Conservation (phyloP, 495 filamentous ascomycete species). For the Neurospora sp. region DNA sequence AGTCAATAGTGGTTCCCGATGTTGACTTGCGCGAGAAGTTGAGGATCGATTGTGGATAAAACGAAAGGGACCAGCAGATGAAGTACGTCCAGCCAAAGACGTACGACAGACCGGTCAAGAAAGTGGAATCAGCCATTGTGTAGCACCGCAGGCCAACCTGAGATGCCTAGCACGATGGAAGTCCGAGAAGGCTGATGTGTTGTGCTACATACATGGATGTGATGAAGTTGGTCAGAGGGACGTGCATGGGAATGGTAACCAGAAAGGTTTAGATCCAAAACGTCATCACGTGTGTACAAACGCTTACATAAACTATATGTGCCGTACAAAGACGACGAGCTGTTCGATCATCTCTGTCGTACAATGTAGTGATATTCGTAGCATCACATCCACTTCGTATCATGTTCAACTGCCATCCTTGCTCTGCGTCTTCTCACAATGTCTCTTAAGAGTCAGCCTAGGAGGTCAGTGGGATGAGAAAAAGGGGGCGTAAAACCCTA, state of each 20-base stretch:
- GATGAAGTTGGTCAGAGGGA: not conserved
- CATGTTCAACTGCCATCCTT: not conserved
- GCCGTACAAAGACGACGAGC: not conserved
- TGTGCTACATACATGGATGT: not conserved
- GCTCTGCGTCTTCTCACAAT: not conserved
- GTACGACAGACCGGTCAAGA: constrained; percentile 33
- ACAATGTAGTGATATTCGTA: not conserved
- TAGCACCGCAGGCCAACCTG: not conserved
- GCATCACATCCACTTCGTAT: not conserved
- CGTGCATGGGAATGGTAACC: not conserved
- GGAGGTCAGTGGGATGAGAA: not conserved
- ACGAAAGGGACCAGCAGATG: constrained; percentile 74
- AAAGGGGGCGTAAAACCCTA: not conserved
- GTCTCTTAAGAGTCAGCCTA: not conserved
- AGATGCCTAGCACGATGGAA: not conserved
- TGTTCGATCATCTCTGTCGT: not conserved
- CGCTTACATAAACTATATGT: not conserved
- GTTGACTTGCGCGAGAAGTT: constrained; percentile 70
- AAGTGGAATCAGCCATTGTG: not conserved
- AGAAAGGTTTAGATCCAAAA: not conserved
- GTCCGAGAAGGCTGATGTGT: not conserved
- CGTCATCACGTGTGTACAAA: not conserved
- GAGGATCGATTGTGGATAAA: constrained; percentile 79
- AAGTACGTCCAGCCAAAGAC: constrained; percentile 53
- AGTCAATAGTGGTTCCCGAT: constrained; percentile 75